Base-by-base conservation (phyloP, 805 yeast species). In the Metschnikowia lunata region DNA sequence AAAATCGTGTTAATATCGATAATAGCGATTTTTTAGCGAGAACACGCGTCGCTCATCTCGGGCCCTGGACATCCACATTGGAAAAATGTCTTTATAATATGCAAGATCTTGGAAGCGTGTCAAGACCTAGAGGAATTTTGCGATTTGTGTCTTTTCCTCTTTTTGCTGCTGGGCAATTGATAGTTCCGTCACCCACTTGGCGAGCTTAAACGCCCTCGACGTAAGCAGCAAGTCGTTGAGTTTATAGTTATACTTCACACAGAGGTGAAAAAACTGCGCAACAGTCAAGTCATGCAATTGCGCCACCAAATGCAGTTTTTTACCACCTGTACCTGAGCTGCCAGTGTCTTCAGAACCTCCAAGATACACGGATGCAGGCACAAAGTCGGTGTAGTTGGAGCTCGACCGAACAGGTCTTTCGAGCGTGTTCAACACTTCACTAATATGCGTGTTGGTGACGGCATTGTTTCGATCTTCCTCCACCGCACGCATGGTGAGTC, bases 161-260 rank as follows among this genome's bases (percentile, higher is more conserved):
- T 63, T 63, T 42, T 61, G 66, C 47, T 69, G 71, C 45, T 77
- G 79, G 13, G 78, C 80, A 42, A 78, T 67, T 12, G 83, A 83
- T 28, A 74, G 74, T 52, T 83, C 89, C 44, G 82, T 72, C 26
- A 85, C 85, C 82, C 87, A 80, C 56, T 82, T 82, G 13, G 88
- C 88, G 49, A 84, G 67, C 49, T 78, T 79, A 55, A 79, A 78
- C 6, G 85, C 85, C 37, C 79, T 79, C 4, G 83, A 78, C 40
- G 78, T 73, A 36, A 85, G 65, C 26, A 79, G 72, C 51, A 85
- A 74, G 54, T 83, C 89, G 57, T 82, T 82, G 47, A 85, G 63
- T 37, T 79, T 71, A 34, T 71, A 75, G 57, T 83, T 82, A 60
- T 81, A 85, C 52, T 76, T 75, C 31, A 84, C 66, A 28, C 85